Percentiles rank a stretch among this genome's conserved stretches.
phyloP scores from a whole-genome alignment of 1,284 basidiomycete genomes.

The Ganoderma resinaceum region DNA sequence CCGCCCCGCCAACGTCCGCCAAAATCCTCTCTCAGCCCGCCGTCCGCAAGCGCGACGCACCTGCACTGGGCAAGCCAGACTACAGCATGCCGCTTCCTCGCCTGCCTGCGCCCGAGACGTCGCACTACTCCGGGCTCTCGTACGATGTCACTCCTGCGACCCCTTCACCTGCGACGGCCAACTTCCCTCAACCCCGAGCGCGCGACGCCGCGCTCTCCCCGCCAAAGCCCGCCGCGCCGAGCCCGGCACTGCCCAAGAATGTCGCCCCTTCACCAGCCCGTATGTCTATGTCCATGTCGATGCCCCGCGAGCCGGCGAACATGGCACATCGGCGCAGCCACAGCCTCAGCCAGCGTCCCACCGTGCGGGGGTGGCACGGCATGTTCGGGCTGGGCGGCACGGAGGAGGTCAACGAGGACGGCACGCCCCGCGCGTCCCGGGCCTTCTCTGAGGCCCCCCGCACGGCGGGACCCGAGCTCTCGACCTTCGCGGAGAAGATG shows the following conservation, averaged over 20 bases:
- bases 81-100: slow-evolving; percentile 85
- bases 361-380: slow-evolving; percentile 47
- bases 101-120: slow-evolving; percentile 81
- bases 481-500: slow-evolving; percentile 53
- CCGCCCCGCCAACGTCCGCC: slow-evolving; percentile 33
- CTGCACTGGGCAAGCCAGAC: slow-evolving; percentile 57
- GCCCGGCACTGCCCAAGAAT: slow-evolving; percentile 32
- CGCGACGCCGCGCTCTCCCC: slow-evolving; percentile 51
- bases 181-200: slow-evolving; percentile 69
- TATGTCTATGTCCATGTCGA: slow-evolving; percentile 37
- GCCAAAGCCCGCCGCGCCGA: slow-evolving; percentile 5
- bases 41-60: slow-evolving; percentile 35
- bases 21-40: slow-evolving; percentile 40
- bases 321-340: slow-evolving; percentile 77
- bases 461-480: slow-evolving; percentile 65
- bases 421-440: slow-evolving; percentile 39
- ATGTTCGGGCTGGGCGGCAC: slow-evolving; percentile 56
- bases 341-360: slow-evolving; percentile 78
- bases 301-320: slow-evolving; percentile 71
- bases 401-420: slow-evolving; percentile 51
- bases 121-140: slow-evolving; percentile 79
- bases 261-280: slow-evolving; percentile 40
- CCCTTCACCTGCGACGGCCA: slow-evolving; percentile 60
- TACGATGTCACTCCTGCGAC: slow-evolving; percentile 64
- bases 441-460: slow-evolving; percentile 49